Percentiles rank a stretch among this genome's conserved stretches.
Evolutionary conservation across 176 grass and related monocot species (phyloP).

Genomic region (Musa itinerans): DNA sequence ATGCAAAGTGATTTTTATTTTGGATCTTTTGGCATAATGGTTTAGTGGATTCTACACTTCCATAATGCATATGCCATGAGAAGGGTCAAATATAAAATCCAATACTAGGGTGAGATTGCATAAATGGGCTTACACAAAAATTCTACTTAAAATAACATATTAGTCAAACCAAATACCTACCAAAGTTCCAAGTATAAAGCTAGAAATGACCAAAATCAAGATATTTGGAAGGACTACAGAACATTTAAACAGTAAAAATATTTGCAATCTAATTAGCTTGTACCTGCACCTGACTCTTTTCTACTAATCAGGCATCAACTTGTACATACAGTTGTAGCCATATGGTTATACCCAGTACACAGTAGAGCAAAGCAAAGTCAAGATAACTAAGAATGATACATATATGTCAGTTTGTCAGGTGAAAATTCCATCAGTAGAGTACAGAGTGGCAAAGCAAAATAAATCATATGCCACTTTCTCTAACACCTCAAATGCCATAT

Average conservation of each 20-base stretch:
- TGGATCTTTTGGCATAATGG: background rate
- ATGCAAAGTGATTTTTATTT: background rate
- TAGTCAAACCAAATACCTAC: background rate
- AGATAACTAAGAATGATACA: background rate
- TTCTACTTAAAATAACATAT: background rate
- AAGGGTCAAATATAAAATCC: background rate
- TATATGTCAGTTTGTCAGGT: no score
- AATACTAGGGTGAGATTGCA: background rate
- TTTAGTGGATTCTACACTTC: background rate
- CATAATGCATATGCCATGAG: background rate
- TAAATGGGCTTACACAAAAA: background rate
- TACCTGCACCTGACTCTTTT: background rate
- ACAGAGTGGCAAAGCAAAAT: no score
- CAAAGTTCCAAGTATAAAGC: background rate
- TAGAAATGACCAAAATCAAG: background rate
- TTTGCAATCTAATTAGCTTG: background rate
- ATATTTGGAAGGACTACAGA: background rate
- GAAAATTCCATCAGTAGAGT: no score
- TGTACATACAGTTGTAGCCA: no score
- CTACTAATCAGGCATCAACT: background rate
- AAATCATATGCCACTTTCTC: no score
- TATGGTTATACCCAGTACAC: background rate
- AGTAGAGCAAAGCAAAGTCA: background rate
- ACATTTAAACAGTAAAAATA: background rate
- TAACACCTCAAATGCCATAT: no score